These are phyloP conservation scores for Fusarium abutilonis DNA, from an alignment of 2,329 filamentous ascomycete genomes.

Conservation along the genomic window DNA sequence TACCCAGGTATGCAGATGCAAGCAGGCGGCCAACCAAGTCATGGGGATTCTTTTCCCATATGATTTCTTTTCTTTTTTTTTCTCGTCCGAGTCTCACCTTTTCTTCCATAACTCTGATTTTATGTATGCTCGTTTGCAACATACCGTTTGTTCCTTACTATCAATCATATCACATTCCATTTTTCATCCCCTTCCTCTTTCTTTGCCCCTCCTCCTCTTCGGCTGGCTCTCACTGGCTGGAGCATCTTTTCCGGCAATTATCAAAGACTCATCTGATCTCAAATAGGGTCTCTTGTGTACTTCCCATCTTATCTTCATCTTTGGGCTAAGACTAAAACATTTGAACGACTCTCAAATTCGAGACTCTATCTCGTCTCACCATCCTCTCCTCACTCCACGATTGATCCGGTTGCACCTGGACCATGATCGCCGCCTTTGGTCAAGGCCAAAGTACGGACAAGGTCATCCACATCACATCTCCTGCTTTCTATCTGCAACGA, in stretches of 20 bases:
- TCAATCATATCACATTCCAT: too few species aligned
- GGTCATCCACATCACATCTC: conserved; percentile 22
- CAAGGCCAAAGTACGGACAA: conserved; percentile 27
- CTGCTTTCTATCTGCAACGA: conserved; percentile 20
- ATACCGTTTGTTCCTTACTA: too few species aligned
- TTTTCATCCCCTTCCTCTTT: conserved; percentile 11
- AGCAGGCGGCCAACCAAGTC: conserved; percentile 11
- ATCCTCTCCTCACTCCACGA: not conserved
- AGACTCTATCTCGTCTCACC: conserved; percentile 1
- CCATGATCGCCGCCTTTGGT: conserved; percentile 27
- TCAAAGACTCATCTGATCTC: conserved; percentile 39
- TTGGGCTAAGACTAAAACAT: not conserved
- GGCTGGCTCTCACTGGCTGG: conserved; percentile 34
- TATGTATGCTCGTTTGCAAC: too few species aligned
- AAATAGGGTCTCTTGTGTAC: conserved; percentile 13
- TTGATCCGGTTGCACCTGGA: not conserved
- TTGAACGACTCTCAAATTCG: not conserved
- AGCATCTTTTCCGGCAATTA: conserved; percentile 32
- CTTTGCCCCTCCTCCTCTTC: conserved; percentile 21
- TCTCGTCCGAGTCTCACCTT: conserved; percentile 19
- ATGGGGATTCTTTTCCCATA: conserved; percentile 8
- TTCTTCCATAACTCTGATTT: not conserved
- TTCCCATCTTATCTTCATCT: not conserved
- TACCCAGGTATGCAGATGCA: conserved; percentile 8
- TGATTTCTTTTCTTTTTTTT: conserved; percentile 9